Evolutionary conservation across 495 filamentous ascomycete genomes (phyloP).

Genomic region (Parmelia sp.): DNA sequence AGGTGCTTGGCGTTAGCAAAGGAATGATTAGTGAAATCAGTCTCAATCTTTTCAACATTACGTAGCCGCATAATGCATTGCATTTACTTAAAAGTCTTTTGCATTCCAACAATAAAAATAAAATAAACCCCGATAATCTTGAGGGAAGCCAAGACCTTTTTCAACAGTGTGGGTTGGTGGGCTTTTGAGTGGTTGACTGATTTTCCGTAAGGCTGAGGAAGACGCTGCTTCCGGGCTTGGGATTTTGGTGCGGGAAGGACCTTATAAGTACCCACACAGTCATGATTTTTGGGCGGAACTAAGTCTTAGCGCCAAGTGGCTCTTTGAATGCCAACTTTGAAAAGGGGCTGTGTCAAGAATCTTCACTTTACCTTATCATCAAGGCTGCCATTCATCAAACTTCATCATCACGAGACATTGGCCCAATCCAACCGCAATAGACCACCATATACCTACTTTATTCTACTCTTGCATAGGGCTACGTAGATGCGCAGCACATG

Average conservation of each 20-base stretch:
- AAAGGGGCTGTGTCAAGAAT: conserved; percentile 6
- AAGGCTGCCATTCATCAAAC: conserved; percentile 2
- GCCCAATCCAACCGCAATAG: neutral
- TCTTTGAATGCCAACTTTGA: neutral
- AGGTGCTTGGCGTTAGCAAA: neutral
- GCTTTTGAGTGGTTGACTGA: neutral
- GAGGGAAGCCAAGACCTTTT: neutral
- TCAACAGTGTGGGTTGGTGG: neutral
- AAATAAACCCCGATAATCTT: too few relatives aligned
- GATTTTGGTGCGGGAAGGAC: conserved; percentile 1
- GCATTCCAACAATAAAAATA: neutral
- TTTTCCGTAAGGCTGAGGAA: conserved; percentile 1
- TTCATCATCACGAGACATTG: neutral
- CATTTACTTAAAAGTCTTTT: neutral
- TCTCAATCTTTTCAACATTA: conserved; percentile 3
- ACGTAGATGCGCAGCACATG: neutral
- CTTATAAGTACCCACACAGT: conserved; percentile 7
- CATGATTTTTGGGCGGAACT: neutral
- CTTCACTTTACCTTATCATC: neutral
- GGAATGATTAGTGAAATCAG: neutral
- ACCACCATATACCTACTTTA: too few relatives aligned
- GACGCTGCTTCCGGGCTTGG: conserved; percentile 5
- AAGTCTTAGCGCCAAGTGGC: conserved; percentile 4
- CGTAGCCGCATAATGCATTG: neutral
- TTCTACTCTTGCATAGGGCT: too few relatives aligned